A percentile compares a stretch with the other conserved stretches of the same genome.
phyloP scores from a whole-genome alignment of 2,329 filamentous ascomycete genomes.

The Cordyceps pruinosa region DNA sequence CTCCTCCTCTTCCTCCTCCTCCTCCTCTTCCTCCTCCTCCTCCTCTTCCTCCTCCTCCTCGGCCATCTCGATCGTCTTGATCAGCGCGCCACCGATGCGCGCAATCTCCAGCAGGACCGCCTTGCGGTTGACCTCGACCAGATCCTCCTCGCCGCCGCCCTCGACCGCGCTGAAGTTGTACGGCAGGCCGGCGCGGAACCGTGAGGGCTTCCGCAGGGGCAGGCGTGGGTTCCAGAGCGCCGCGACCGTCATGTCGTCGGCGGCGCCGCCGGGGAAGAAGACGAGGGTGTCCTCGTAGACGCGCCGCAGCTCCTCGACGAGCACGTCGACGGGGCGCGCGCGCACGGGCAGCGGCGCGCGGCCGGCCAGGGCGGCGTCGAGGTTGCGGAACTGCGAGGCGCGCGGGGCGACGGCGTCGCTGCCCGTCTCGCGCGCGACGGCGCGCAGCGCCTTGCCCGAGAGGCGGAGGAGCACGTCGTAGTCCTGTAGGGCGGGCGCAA shows the following conservation, averaged over 20 bases:
- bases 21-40: too few species aligned
- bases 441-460: conserved; percentile 44
- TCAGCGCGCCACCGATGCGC: conserved; percentile 58
- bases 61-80: conserved; percentile 56
- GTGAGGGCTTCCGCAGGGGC: conserved; percentile 44
- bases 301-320: conserved; percentile 60
- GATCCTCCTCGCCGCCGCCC: conserved; percentile 27
- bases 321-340: conserved; percentile 53
- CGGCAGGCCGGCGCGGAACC: conserved; percentile 64
- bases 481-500: conserved; percentile 64
- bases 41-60: background rate
- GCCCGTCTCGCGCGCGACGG: conserved; percentile 32
- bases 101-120: conserved; percentile 68
- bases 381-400: conserved; percentile 69
- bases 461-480: conserved; percentile 85
- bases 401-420: conserved; percentile 30
- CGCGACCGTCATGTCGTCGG: conserved; percentile 47
- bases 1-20: too few species aligned
- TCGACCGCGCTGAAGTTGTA: conserved; percentile 43
- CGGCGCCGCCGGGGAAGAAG: conserved; percentile 65
- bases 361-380: conserved; percentile 52
- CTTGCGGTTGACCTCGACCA: conserved; percentile 58
- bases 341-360: conserved; percentile 41
- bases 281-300: conserved; percentile 64
- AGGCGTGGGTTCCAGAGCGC: conserved; percentile 53